Conservation (phyloP, 345 rosid genomes). For the Brassica napus region Da-Ae NC_063452.1:5985501-5986000, state of each 20-base stretch:
- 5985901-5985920: neutral
- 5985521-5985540: too few relatives aligned
- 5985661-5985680: neutral
- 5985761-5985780: neutral
- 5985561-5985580: neutral
- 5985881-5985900: neutral
- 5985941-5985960: constrained; percentile 12
- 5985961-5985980: constrained; percentile 1
- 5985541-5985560: neutral
- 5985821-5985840: constrained; percentile 6
- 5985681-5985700: constrained; percentile 19
- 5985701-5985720: constrained; percentile 10
- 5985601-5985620: neutral
- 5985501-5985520: too few relatives aligned
- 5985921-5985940: neutral
- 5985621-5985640: neutral
- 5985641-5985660: neutral
- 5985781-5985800: constrained; percentile 40
- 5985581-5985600: neutral
- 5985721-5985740: constrained; percentile 12
- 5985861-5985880: neutral
- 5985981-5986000: neutral
- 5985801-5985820: constrained; percentile 3
- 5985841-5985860: neutral
- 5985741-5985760: too few relatives aligned